These are phyloP conservation scores for Cicer bijugum DNA, from an alignment of 306 rosid genomes.

Conservation along the genomic window DNA sequence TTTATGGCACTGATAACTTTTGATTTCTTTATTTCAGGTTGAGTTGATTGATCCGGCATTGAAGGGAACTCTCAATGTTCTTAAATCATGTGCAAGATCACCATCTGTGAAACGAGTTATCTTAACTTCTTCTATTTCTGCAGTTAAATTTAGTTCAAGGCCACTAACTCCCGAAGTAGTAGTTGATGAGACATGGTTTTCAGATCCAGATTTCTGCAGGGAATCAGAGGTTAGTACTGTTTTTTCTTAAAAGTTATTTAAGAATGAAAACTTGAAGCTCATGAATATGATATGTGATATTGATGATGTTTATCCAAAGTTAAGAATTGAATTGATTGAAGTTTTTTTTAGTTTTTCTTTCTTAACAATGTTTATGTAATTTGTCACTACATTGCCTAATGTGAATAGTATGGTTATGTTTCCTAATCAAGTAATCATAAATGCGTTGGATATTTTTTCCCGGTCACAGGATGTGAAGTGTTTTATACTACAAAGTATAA, in stretches of 20 bases:
- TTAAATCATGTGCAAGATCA: constrained; percentile 53
- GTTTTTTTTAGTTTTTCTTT: neutral
- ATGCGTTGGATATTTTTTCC: neutral
- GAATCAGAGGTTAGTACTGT: constrained; percentile 44
- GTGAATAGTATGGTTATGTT: too few relatives aligned
- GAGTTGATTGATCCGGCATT: constrained; percentile 58
- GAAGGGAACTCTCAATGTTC: constrained; percentile 60
- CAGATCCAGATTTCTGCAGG: constrained; percentile 46
- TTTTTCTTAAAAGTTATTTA: neutral
- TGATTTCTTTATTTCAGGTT: constrained; percentile 43
- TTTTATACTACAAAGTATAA: neutral
- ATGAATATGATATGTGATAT: constrained; percentile 2
- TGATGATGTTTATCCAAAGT: constrained; percentile 11
- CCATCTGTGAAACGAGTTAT: constrained; percentile 50
- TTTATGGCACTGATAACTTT: constrained; percentile 15
- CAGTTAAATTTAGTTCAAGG: constrained; percentile 33
- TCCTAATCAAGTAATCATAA: constrained; percentile 12
- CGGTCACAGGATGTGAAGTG: neutral
- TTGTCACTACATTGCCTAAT: too few relatives aligned
- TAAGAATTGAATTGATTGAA: neutral
- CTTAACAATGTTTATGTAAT: too few relatives aligned
- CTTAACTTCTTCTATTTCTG: constrained; percentile 49
- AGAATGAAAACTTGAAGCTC: constrained; percentile 6
- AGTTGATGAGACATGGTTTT: constrained; percentile 56
- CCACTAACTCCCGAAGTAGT: constrained; percentile 45